Percentiles rank a stretch among this genome's conserved stretches.
phyloP scores from a whole-genome alignment of 768 basidiomycete species.

The Xerocomellus amylosporus region DNA sequence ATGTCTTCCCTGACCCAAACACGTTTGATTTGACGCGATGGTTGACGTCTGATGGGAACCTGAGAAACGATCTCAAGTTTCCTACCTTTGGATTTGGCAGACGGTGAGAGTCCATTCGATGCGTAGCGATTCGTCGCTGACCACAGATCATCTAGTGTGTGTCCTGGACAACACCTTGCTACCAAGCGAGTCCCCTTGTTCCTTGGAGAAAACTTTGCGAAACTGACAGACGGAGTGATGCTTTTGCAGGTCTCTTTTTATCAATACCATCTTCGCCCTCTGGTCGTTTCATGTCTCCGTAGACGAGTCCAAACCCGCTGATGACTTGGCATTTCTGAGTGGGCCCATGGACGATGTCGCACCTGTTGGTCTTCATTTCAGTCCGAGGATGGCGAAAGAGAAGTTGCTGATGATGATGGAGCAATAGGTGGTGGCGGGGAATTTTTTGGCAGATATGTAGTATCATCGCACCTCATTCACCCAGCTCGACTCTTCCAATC shows the following conservation, averaged over 20 bases:
- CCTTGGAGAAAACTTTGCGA: neutral
- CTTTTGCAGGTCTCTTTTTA: constrained; percentile 50
- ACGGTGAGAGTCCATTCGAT: constrained; percentile 9
- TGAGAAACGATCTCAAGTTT: constrained; percentile 46
- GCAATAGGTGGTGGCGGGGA: neutral
- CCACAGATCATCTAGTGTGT: constrained; percentile 38
- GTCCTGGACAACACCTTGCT: constrained; percentile 58
- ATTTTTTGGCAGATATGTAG: neutral
- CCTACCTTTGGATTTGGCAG: constrained; percentile 55
- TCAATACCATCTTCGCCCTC: constrained; percentile 56
- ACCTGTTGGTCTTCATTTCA: constrained; percentile 53
- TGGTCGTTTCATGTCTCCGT: constrained; percentile 56
- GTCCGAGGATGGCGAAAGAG: constrained; percentile 35
- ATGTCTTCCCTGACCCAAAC: constrained; percentile 37
- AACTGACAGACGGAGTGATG: neutral
- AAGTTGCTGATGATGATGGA: constrained; percentile 8
- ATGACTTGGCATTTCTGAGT: constrained; percentile 53
- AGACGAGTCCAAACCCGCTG: constrained; percentile 48
- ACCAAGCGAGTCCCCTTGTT: constrained; percentile 28
- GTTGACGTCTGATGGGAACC: constrained; percentile 12
- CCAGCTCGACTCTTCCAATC: neutral
- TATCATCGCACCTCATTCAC: neutral
- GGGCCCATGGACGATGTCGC: constrained; percentile 18
- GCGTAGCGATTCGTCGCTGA: neutral
- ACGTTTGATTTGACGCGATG: constrained; percentile 37